Evolutionary conservation across 2,329 filamentous ascomycete species (phyloP).

Genomic region (Colletotrichum falcatum): DNA sequence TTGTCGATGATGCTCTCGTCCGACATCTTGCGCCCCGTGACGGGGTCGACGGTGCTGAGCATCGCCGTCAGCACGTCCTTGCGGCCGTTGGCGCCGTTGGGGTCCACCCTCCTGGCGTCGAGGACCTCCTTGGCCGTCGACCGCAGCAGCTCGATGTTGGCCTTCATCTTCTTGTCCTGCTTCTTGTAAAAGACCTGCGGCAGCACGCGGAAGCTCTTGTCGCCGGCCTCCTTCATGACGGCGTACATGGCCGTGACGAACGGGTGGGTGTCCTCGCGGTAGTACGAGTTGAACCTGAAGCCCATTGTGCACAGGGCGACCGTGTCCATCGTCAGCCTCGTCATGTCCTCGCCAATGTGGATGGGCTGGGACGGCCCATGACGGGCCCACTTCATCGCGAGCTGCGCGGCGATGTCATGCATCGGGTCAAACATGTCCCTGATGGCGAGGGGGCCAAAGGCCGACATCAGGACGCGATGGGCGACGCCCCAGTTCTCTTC

Average conservation of each 20-base stretch:
- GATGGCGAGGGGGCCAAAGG: constrained; percentile 77
- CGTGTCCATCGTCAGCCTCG: constrained; percentile 71
- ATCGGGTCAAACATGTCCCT: constrained; percentile 67
- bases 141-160: constrained; percentile 65
- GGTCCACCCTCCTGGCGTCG: constrained; percentile 66
- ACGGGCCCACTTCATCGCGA: constrained; percentile 67
- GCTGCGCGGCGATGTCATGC: constrained; percentile 64
- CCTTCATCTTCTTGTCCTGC: constrained; percentile 58
- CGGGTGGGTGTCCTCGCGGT: constrained; percentile 54
- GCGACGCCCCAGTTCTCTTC: constrained; percentile 59
- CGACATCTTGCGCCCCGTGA: constrained; percentile 70
- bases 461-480: constrained; percentile 73
- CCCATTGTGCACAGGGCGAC: constrained; percentile 71
- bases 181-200: constrained; percentile 59
- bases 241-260: constrained; percentile 69
- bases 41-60: constrained; percentile 71
- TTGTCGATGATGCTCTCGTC: constrained; percentile 73
- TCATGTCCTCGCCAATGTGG: constrained; percentile 69
- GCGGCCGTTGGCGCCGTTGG: constrained; percentile 54
- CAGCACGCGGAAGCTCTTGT: constrained; percentile 59
- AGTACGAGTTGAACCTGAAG: constrained; percentile 72
- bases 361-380: constrained; percentile 58
- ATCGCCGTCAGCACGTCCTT: constrained; percentile 78
- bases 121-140: constrained; percentile 69
- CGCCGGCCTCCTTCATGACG: constrained; percentile 66